These are phyloP conservation scores for Neopestalotiopsis sp. DNA, from an alignment of 2,329 filamentous ascomycete genomes.

Conservation along the genomic window DNA sequence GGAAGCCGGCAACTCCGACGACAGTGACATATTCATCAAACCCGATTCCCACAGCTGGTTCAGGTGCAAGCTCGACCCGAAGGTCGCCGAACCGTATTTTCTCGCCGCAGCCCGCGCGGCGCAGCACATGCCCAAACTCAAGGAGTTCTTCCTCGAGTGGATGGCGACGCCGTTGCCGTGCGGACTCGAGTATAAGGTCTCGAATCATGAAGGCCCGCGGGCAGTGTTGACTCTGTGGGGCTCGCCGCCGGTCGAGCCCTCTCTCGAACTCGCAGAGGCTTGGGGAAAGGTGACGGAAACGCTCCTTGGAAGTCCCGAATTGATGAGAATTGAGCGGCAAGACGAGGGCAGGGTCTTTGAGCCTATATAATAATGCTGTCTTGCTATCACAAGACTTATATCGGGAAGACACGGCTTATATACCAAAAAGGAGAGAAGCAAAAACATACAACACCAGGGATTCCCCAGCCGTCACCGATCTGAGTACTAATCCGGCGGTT, in stretches of 20 bases:
- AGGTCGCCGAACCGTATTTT: background rate
- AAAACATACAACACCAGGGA: too few species aligned
- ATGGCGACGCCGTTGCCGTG: background rate
- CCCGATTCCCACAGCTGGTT: background rate
- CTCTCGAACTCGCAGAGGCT: background rate
- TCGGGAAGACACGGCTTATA: too few species aligned
- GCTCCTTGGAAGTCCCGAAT: constrained; percentile 3
- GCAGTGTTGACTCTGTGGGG: constrained; percentile 3
- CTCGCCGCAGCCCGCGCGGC: background rate
- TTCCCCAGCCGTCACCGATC: too few species aligned
- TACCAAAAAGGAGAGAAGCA: too few species aligned
- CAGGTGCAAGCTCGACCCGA: background rate
- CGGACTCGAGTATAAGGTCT: background rate
- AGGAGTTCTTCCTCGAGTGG: background rate
- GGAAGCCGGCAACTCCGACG: background rate
- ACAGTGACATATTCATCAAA: background rate
- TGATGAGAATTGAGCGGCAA: background rate
- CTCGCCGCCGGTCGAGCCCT: background rate
- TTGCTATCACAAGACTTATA: too few species aligned
- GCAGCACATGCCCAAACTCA: constrained; percentile 2
- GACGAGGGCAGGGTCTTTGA: too few species aligned
- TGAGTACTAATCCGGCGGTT: too few species aligned
- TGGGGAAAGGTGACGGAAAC: background rate
- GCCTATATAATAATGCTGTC: too few species aligned
- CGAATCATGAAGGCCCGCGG: background rate